Conservation (phyloP, 2,329 filamentous ascomycete species). For the Epichloe hybrida region DNA sequence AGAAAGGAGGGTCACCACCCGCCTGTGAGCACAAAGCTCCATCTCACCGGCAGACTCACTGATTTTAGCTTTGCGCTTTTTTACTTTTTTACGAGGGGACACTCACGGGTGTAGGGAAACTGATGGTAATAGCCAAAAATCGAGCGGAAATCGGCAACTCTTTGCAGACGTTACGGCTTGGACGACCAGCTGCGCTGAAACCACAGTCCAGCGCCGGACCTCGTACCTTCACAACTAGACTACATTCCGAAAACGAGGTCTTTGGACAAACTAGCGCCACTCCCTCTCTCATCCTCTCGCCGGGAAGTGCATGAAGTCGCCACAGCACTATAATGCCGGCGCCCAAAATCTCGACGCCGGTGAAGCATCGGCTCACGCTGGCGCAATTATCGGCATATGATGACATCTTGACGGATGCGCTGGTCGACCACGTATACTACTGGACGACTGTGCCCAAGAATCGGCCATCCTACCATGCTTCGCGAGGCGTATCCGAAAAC, state of each 20-base stretch:
- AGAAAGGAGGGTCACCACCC: neutral
- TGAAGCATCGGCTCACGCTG: slow-evolving; percentile 64
- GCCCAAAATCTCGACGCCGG: slow-evolving; percentile 18
- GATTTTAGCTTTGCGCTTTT: neutral
- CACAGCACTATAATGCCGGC: slow-evolving; percentile 20
- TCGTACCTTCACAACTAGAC: neutral
- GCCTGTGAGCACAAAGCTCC: neutral
- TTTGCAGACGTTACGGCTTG: neutral
- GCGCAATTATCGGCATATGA: slow-evolving; percentile 86
- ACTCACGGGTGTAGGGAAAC: neutral
- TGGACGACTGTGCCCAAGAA: slow-evolving; percentile 97
- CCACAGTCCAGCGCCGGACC: neutral
- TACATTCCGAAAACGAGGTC: neutral
- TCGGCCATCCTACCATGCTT: slow-evolving; percentile 70
- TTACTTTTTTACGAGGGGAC: neutral
- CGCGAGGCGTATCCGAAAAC: slow-evolving; percentile 59
- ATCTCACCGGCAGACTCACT: neutral
- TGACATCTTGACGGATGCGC: slow-evolving; percentile 86
- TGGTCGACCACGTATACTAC: slow-evolving; percentile 92
- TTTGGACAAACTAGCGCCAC: neutral
- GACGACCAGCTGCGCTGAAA: neutral
- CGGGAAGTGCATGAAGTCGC: neutral
- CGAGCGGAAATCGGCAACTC: too few relatives aligned
- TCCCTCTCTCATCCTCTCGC: neutral
- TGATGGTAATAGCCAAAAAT: neutral